Base-by-base conservation (phyloP, 495 filamentous ascomycete species). In the Penicillium argentinense region DNA sequence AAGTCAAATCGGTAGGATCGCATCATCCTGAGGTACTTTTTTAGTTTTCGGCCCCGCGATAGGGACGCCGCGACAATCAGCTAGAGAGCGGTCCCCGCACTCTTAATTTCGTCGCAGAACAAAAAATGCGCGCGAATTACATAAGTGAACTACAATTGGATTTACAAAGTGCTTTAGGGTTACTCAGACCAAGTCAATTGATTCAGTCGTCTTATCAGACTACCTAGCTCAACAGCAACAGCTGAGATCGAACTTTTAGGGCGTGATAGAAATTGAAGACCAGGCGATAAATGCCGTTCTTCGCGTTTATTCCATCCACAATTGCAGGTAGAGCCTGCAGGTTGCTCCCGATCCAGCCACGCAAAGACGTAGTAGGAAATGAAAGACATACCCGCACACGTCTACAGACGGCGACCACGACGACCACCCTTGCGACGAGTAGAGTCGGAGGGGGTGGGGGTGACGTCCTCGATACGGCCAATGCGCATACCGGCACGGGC, bases 371-470 rank as follows among this genome's bases (percentile, higher is more conserved):
- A 61, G 53, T 54, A 49, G 60, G 53, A 60, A 53, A 56, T 52
- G 52, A 51, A 44, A 53, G 21, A 55, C 42, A 56, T 21, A 52
- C 51, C 49, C 50, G 63, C 68, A 72, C 50, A 66, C 59, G 66
- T 70, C 84, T 79, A 97, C 72, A 99, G 85, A 92, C 93, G 91
- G 76, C 93, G 93, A 96, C 93, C 93, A 87, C 93, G 91, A 75
- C 93, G 89, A 95, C 93, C 93, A 77, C 93, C 93, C 86, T 99
- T 99, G 74, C 92, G 87, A 73, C 93, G 88, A 59, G 93, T 99
- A 72, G 87, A 92, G 78, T 99, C 93, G 71, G 93, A 97, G 56
- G 93, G 93, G 26, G 93, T 97, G 53, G 93, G 93, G 57, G 93
- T 99, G 49, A 99, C 93, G 74, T 99, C 93, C 85, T 99, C 93